Base-by-base conservation (phyloP, 352 stramenopile genomes). In the Globisporangium middletonii region DNA sequence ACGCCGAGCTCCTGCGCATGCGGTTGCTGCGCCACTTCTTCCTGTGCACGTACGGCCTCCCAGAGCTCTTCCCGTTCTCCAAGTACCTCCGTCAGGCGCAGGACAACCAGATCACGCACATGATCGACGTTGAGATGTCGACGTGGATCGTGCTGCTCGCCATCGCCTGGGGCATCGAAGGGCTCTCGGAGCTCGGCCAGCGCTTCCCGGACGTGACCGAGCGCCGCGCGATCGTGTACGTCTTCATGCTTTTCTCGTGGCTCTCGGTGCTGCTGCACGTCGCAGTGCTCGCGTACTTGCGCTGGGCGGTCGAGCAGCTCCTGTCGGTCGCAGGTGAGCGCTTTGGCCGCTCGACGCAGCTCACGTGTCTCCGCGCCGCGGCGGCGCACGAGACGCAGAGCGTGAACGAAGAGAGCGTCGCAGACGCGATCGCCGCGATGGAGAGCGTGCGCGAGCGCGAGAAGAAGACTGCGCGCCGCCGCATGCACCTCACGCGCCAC, bases 31-130 rank as follows among this genome's bases (percentile, higher is more conserved):
- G 74, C 11, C 65, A 77, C 48, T 63, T 81, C 7, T 86, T 86
- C 42, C 58, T 86, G 7, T 55, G 55, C 3, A 63, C 57, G 6
- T 79, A 81, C 44, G 67, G 65, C 4, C 59, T 86, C 0, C 76
- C 76, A 0, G 66, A 84, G 51, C 65, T 86, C 8, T 81, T 81
- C 27, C 77, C 82, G 11, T 92, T 88, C 59, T 74, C 74, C 59
- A 92, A 92, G 62, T 92, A 92, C 60, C 46, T 92, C 8, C 71
- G 75, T 49, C 75, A 84, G 9, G 79, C 76, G 3, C 82, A 89
- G 64, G 79, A 85, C 15, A 88, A 79, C 61, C 77, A 92, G 59
- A 88, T 92, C 55, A 84, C 71, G 16, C 72, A 92, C 59, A 82
- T 92, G 71, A 87, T 92, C 42, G 79, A 92, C 23, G 78, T 92